Conservation (phyloP, 2,329 filamentous ascomycete species). For the Ceratocystis harringtonii region DNA sequence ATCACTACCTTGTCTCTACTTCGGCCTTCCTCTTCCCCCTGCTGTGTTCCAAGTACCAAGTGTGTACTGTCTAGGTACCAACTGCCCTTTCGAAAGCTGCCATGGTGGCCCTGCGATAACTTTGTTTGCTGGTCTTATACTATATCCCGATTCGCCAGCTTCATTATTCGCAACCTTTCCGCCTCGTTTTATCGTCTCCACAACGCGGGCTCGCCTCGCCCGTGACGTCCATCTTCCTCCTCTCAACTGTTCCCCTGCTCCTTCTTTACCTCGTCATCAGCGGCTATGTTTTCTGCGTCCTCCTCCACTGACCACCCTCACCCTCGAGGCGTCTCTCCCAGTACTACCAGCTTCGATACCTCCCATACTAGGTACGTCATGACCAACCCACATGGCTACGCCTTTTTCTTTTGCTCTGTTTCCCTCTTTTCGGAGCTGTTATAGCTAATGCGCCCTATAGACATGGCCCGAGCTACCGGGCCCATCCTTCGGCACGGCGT, state of each 20-base stretch:
- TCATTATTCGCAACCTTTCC: not conserved
- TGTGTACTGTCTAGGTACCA: not conserved
- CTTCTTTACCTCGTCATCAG: too few species aligned
- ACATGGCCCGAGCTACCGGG: conserved; percentile 11
- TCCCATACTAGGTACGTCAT: conserved; percentile 8
- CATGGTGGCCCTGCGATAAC: conserved; percentile 7
- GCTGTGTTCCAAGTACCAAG: not conserved
- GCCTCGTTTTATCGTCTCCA: not conserved
- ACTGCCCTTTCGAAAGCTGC: not conserved
- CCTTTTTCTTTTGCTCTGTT: not conserved
- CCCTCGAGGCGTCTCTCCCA: conserved; percentile 13
- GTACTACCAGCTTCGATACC: conserved; percentile 13
- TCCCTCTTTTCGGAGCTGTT: too few species aligned
- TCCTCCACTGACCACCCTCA: conserved; percentile 9
- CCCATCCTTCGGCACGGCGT: conserved; percentile 42
- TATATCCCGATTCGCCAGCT: not conserved
- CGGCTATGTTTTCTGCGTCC: conserved; percentile 12
- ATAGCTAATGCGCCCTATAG: conserved; percentile 5
- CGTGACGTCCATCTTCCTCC: not conserved
- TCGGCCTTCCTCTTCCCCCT: not conserved
- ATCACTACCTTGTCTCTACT: not conserved
- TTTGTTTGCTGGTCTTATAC: not conserved
- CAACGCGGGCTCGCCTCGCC: not conserved
- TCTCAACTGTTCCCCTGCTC: not conserved
- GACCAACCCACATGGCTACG: not conserved